These are phyloP conservation scores for Pythium periplocum DNA, from an alignment of 352 stramenopile species.

Conservation along the genomic window DNA sequence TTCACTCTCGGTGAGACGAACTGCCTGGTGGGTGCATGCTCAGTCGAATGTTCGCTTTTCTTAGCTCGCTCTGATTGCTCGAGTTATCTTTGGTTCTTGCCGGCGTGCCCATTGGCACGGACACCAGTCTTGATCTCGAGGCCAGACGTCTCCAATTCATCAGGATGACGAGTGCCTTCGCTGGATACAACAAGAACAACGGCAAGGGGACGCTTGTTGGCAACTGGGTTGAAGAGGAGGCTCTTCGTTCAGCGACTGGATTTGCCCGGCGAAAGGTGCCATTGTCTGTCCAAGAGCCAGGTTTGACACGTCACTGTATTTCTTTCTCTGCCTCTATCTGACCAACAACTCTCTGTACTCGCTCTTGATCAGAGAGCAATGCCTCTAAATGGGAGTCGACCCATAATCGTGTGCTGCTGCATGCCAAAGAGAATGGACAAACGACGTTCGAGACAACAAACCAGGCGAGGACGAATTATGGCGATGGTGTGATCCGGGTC, in stretches of 20 bases:
- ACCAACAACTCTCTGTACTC: too few species aligned
- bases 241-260: conserved; percentile 50
- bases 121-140: too few species aligned
- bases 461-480: conserved; percentile 46
- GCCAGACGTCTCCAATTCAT: too few species aligned
- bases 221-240: conserved; percentile 85
- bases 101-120: too few species aligned
- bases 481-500: conserved; percentile 26
- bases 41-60: too few species aligned
- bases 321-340: too few species aligned
- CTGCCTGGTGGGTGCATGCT: too few species aligned
- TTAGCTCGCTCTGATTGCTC: too few species aligned
- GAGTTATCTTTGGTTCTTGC: too few species aligned
- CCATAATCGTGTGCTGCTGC: conserved; percentile 42
- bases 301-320: too few species aligned
- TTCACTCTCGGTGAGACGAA: background rate
- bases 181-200: conserved; percentile 83
- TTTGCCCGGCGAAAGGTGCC: conserved; percentile 57
- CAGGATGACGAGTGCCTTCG: conserved; percentile 13
- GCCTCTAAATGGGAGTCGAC: conserved; percentile 29
- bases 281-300: conserved; percentile 19
- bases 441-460: conserved; percentile 51
- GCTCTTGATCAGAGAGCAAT: conserved; percentile 10
- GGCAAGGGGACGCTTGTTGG: conserved; percentile 63
- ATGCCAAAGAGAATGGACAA: conserved; percentile 21